phyloP scores from a whole-genome alignment of 2,329 filamentous ascomycete species.

The Boeremia exigua region DNA sequence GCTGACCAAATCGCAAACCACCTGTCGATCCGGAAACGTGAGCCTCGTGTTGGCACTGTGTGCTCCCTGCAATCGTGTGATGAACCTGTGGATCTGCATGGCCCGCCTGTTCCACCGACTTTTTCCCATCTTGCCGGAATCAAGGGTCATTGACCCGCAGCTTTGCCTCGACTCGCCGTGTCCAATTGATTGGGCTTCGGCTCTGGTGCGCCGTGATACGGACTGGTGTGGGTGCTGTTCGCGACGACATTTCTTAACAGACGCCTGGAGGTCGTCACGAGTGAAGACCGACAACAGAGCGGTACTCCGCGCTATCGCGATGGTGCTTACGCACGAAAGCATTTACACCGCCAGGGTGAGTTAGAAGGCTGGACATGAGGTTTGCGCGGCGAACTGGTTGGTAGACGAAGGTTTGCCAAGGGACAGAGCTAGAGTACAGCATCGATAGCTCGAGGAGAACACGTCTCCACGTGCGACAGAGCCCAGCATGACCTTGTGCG shows the following conservation, averaged over 20 bases:
- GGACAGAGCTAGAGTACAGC: slow-evolving; percentile 5
- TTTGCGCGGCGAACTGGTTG: slow-evolving; percentile 4
- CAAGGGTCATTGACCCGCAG: slow-evolving; percentile 7
- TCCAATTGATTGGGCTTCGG: slow-evolving; percentile 7
- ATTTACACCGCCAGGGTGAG: neutral
- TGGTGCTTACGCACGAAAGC: slow-evolving; percentile 3
- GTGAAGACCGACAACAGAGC: neutral
- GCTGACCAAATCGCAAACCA: neutral
- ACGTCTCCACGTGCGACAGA: slow-evolving; percentile 8
- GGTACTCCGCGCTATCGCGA: neutral
- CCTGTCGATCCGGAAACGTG: slow-evolving; percentile 3
- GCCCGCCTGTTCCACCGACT: slow-evolving; percentile 5
- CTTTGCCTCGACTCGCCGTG: slow-evolving; percentile 7
- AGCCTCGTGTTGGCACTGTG: slow-evolving; percentile 8
- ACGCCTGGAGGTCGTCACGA: neutral
- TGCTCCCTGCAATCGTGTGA: slow-evolving; percentile 10
- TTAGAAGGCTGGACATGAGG: neutral
- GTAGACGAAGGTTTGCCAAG: slow-evolving; percentile 4
- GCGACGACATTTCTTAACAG: neutral
- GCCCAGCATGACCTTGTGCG: slow-evolving; percentile 5
- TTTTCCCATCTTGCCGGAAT: slow-evolving; percentile 8
- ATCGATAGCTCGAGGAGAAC: slow-evolving; percentile 6
- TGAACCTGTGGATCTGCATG: slow-evolving; percentile 16
- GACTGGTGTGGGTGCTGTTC: neutral
- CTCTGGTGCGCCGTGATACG: neutral